These are phyloP conservation scores for Ricinus communis DNA, from an alignment of 345 rosid species.

Conservation along the genomic window DNA sequence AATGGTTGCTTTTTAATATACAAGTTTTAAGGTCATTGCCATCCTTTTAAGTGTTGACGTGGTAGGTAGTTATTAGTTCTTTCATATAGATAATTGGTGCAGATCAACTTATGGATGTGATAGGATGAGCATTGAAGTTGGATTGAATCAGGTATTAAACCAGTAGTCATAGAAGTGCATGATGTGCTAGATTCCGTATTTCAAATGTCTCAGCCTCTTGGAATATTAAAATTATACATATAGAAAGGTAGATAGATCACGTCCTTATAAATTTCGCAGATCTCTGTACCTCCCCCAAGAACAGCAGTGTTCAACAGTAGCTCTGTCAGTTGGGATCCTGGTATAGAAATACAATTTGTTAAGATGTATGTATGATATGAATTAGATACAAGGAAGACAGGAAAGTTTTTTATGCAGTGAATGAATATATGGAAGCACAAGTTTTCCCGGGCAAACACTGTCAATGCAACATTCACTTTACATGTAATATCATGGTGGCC, in stretches of 20 bases:
- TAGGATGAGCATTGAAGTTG: not conserved
- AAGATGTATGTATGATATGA: too few species aligned
- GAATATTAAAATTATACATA: not conserved
- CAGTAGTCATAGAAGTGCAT: not conserved
- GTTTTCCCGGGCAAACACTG: not conserved
- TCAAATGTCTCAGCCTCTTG: not conserved
- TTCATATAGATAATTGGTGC: not conserved
- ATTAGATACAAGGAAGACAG: too few species aligned
- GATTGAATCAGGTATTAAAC: not conserved
- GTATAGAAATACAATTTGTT: too few species aligned
- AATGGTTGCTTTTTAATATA: not conserved
- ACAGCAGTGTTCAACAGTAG: too few species aligned
- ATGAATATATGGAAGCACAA: not conserved
- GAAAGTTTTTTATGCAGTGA: too few species aligned
- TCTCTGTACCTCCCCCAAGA: not conserved
- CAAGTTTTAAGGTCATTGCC: not conserved
- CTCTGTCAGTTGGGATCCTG: too few species aligned
- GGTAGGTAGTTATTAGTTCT: too few species aligned
- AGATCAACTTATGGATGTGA: too few species aligned
- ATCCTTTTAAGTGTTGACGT: not conserved
- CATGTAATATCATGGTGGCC: not conserved
- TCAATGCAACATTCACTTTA: not conserved
- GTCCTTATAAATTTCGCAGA: not conserved
- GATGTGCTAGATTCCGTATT: not conserved
- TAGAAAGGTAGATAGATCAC: not conserved